Evolutionary conservation across 345 rosid genomes (phyloP).

Genomic region (Geranium rotundifolium): DNA sequence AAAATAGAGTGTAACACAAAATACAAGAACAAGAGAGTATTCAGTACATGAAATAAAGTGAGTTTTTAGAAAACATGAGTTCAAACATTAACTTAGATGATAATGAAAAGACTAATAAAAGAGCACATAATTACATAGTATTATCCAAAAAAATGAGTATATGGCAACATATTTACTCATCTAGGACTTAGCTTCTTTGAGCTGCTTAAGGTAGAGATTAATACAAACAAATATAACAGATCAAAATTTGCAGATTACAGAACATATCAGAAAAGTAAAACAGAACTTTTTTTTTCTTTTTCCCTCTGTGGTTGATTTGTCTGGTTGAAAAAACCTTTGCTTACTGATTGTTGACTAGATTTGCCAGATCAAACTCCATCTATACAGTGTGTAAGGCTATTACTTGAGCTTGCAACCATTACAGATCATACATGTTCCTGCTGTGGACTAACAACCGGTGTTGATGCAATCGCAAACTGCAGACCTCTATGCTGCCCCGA

Average conservation of each 20-base stretch:
- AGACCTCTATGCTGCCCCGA: constrained; percentile 68
- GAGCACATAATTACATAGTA: too few relatives aligned
- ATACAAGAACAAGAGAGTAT: too few relatives aligned
- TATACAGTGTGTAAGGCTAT: background rate
- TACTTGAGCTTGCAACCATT: background rate
- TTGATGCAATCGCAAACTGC: constrained; percentile 58
- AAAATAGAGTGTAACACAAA: too few relatives aligned
- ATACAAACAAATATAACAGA: background rate
- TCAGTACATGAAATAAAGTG: too few relatives aligned
- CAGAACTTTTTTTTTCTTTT: background rate
- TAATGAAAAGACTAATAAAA: too few relatives aligned
- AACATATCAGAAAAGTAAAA: background rate
- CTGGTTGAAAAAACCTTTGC: background rate
- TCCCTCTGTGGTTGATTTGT: background rate
- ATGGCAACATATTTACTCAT: background rate
- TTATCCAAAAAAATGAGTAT: too few relatives aligned
- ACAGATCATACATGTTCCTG: constrained; percentile 17
- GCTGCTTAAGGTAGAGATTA: background rate
- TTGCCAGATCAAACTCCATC: background rate
- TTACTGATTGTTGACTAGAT: background rate
- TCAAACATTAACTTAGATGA: too few relatives aligned
- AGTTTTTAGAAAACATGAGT: too few relatives aligned
- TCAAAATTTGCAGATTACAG: background rate
- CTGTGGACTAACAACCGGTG: constrained; percentile 21
- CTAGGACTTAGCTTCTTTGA: background rate